Evolutionary conservation across 1,284 basidiomycete species (phyloP).

Genomic region (Trametes versicolor): DNA sequence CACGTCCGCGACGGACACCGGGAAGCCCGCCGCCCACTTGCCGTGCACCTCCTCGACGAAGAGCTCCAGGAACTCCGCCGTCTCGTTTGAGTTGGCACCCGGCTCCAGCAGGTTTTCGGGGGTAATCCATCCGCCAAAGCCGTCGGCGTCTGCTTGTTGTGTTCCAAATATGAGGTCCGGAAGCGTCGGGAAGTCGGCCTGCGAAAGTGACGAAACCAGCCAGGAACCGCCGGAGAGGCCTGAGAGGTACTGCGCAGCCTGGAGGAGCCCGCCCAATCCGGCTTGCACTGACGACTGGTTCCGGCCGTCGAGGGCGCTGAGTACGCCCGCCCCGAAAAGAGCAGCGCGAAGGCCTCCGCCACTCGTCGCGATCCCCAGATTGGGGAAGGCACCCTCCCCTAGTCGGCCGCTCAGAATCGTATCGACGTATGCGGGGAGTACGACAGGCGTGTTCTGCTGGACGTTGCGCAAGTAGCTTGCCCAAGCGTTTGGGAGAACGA

Average conservation of each 20-base stretch:
- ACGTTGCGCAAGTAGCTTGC: slow-evolving; percentile 46
- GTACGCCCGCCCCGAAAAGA: slow-evolving; percentile 58
- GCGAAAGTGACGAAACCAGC: slow-evolving; percentile 41
- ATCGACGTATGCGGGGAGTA: slow-evolving; percentile 49
- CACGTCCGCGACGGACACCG: slow-evolving; percentile 40
- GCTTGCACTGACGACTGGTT: slow-evolving; percentile 51
- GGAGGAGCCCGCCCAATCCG: slow-evolving; percentile 62
- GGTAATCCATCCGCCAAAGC: slow-evolving; percentile 38
- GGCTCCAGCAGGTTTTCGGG: slow-evolving; percentile 36
- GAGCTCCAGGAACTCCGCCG: slow-evolving; percentile 28
- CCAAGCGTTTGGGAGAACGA: slow-evolving; percentile 44
- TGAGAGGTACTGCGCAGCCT: slow-evolving; percentile 53
- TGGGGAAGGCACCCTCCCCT: slow-evolving; percentile 42
- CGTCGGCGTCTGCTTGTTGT: background rate
- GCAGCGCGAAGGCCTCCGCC: slow-evolving; percentile 60
- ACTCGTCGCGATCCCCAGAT: slow-evolving; percentile 54
- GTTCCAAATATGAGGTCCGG: slow-evolving; percentile 39
- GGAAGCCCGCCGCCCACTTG: slow-evolving; percentile 39
- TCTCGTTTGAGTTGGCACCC: slow-evolving; percentile 24
- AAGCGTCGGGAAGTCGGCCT: slow-evolving; percentile 42
- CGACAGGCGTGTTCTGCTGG: slow-evolving; percentile 23
- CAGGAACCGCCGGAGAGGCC: slow-evolving; percentile 54
- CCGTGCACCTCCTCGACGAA: slow-evolving; percentile 36
- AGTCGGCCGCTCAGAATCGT: slow-evolving; percentile 42
- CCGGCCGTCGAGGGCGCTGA: slow-evolving; percentile 59